Percentiles rank a stretch among this genome's conserved stretches.
Conservation (phyloP, 2,329 filamentous ascomycete species). For the Orbilia quercus region DNA sequence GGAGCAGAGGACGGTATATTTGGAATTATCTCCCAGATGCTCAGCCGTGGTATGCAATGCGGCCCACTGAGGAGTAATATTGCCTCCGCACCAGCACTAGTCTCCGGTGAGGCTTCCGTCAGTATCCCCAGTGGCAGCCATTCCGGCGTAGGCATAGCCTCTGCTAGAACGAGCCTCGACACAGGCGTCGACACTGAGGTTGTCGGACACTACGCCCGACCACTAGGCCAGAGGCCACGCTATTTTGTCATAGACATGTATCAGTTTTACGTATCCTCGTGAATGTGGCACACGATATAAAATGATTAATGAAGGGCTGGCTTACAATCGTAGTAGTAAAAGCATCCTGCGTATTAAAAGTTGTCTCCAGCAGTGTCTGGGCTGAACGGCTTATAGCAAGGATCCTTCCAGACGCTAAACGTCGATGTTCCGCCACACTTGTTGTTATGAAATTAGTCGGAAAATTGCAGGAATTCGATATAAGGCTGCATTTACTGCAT, state of each 20-base stretch:
- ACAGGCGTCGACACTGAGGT: slow-evolving; percentile 10
- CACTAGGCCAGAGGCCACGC: not conserved
- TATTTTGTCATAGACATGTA: not conserved
- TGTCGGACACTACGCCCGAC: slow-evolving; percentile 8
- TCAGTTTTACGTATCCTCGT: not conserved
- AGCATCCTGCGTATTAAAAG: slow-evolving; percentile 24
- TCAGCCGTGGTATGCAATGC: not conserved
- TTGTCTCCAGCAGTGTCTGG: not conserved
- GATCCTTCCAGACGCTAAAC: slow-evolving; percentile 30
- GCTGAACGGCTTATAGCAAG: slow-evolving; percentile 15
- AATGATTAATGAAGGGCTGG: not conserved
- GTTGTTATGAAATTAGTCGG: slow-evolving; percentile 6
- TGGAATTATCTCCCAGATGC: slow-evolving; percentile 1
- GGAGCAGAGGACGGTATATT: slow-evolving; percentile 9
- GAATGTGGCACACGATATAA: not conserved
- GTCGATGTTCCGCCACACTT: slow-evolving; percentile 16
- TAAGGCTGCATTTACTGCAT: too few relatives aligned
- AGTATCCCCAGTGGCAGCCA: not conserved
- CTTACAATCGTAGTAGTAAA: slow-evolving; percentile 12
- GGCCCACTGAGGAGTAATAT: not conserved
- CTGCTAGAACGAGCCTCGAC: slow-evolving; percentile 2
- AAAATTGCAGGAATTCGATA: too few relatives aligned
- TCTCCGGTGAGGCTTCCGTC: not conserved
- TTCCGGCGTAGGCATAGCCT: slow-evolving; percentile 19
- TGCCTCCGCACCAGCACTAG: slow-evolving; percentile 29